Conservation (phyloP, 495 filamentous ascomycete genomes). For the Hyaloscypha bicolor region DNA sequence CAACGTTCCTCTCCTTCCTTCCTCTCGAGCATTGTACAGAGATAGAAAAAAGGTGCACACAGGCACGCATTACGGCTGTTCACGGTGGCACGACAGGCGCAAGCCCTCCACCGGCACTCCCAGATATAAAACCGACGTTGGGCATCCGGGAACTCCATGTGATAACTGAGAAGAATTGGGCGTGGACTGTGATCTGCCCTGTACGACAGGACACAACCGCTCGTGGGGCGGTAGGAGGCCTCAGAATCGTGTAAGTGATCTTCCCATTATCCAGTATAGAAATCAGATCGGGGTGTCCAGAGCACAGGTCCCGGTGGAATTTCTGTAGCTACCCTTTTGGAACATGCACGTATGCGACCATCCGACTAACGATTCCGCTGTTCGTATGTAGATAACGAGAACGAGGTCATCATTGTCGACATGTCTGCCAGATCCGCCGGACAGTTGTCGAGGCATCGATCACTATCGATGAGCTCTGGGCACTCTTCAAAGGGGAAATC, state of each 20-base stretch:
- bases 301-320: conserved; percentile 16
- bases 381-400: conserved; percentile 28
- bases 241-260: conserved; percentile 28
- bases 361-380: conserved; percentile 30
- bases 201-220: conserved; percentile 33
- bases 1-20: conserved; percentile 24
- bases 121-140: conserved; percentile 21
- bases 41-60: conserved; percentile 10
- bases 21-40: conserved; percentile 9
- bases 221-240: conserved; percentile 29
- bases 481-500: conserved; percentile 47
- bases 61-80: conserved; percentile 20
- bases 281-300: conserved; percentile 16
- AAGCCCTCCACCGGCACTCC: conserved; percentile 17
- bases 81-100: conserved; percentile 16
- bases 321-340: conserved; percentile 22
- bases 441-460: conserved; percentile 58
- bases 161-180: conserved; percentile 33
- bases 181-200: conserved; percentile 35
- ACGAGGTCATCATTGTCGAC: conserved; percentile 33
- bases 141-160: conserved; percentile 32
- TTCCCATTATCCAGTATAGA: conserved; percentile 11
- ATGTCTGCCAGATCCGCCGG: conserved; percentile 53
- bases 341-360: conserved; percentile 26
- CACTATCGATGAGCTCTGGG: conserved; percentile 58